These are phyloP conservation scores for Durio zibethinus DNA, from an alignment of 345 rosid genomes.

Conservation along the genomic window DNA sequence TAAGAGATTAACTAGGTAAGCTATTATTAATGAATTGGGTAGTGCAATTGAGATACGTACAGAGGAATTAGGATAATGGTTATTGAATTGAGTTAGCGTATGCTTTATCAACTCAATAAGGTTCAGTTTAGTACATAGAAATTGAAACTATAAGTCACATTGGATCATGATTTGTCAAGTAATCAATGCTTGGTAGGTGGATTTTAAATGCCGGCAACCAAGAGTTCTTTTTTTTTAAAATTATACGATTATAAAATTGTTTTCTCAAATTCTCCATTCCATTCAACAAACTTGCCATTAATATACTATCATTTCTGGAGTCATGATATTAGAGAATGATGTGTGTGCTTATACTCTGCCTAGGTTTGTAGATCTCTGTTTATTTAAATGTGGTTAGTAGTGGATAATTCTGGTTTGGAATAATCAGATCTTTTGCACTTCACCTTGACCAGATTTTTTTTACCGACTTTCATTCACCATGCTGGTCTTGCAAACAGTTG, in stretches of 20 bases:
- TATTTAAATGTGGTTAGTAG: background rate
- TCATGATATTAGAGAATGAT: background rate
- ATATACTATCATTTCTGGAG: background rate
- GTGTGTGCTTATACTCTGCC: background rate
- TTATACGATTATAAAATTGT: background rate
- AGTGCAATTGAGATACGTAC: background rate
- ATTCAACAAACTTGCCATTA: background rate
- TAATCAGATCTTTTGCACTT: constrained; percentile 15
- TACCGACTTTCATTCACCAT: constrained; percentile 84
- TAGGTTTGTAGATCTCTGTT: background rate
- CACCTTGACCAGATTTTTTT: constrained; percentile 26
- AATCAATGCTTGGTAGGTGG: background rate
- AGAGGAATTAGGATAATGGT: background rate
- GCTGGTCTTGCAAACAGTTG: constrained; percentile 81
- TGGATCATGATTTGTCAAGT: background rate
- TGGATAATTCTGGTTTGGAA: constrained; percentile 15
- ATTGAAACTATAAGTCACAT: background rate
- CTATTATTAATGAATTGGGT: too few relatives aligned
- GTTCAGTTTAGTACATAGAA: background rate
- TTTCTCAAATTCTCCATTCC: background rate
- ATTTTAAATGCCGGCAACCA: background rate
- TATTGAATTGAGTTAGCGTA: background rate
- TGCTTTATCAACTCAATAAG: background rate
- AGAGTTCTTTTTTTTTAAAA: background rate
- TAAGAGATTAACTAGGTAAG: too few relatives aligned